Percentiles rank a stretch among this genome's conserved stretches.
These are phyloP conservation scores for Diutina sp. DNA, from an alignment of 1,139 yeast species.

Conservation along the genomic window DNA sequence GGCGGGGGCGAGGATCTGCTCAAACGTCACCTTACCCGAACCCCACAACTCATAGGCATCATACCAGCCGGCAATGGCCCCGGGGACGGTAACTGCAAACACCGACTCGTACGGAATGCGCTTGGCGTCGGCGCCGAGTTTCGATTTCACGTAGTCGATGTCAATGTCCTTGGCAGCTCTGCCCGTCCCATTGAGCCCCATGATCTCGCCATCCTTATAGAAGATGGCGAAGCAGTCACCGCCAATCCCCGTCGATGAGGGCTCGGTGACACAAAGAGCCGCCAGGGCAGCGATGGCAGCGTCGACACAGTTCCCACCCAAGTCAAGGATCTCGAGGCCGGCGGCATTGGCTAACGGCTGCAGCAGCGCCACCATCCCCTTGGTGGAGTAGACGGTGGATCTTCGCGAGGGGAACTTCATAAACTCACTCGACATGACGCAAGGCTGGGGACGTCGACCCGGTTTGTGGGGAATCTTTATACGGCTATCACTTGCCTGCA, in stretches of 20 bases:
- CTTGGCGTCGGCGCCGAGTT: conserved; percentile 19
- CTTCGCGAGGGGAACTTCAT: conserved; percentile 45
- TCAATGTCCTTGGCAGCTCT: conserved; percentile 43
- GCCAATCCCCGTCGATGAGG: conserved; percentile 71
- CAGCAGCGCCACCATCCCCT: conserved; percentile 64
- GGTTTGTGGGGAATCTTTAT: not conserved
- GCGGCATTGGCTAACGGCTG: conserved; percentile 74
- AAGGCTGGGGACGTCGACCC: not conserved
- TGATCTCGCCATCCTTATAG: conserved; percentile 30
- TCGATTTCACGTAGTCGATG: conserved; percentile 32
- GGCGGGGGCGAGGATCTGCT: conserved; percentile 55
- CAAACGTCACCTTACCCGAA: conserved; percentile 48
- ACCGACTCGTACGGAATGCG: conserved; percentile 33
- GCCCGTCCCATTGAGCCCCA: conserved; percentile 72
- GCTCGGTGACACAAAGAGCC: conserved; percentile 60
- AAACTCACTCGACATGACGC: not conserved
- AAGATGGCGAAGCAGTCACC: conserved; percentile 69
- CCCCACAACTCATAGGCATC: conserved; percentile 66
- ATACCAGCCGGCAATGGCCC: conserved; percentile 68
- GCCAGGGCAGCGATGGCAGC: conserved; percentile 79
- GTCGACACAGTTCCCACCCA: conserved; percentile 73
- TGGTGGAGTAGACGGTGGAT: conserved; percentile 64
- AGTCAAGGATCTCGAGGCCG: conserved; percentile 49
- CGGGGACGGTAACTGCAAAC: conserved; percentile 60
- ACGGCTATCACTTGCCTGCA: not conserved